These are phyloP conservation scores for Myochromella boudieri DNA, from an alignment of 768 basidiomycete genomes.

Conservation along the genomic window DNA sequence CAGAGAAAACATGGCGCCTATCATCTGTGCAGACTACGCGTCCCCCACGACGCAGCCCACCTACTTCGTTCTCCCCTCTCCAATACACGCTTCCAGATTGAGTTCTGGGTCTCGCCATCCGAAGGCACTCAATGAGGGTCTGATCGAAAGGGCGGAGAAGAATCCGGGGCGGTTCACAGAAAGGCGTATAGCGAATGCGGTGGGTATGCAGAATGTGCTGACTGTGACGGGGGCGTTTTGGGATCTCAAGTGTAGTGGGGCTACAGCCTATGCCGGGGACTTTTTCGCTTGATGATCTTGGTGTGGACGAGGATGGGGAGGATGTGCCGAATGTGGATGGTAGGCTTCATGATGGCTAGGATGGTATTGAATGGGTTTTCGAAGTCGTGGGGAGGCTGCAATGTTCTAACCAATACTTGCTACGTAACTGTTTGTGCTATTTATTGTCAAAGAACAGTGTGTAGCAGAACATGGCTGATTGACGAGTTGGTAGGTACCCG, in stretches of 20 bases:
- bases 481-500: too few species aligned
- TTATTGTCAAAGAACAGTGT: background rate
- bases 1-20: slow-evolving; percentile 21
- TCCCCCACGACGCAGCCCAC: too few species aligned
- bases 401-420: slow-evolving; percentile 3
- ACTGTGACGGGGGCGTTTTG: slow-evolving; percentile 32
- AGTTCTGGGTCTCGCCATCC: slow-evolving; percentile 26
- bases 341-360: slow-evolving; percentile 14
- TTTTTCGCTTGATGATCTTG: background rate
- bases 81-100: too few species aligned
- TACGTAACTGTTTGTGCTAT: background rate
- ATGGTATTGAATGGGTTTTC: slow-evolving; percentile 15
- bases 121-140: slow-evolving; percentile 34
- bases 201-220: slow-evolving; percentile 25
- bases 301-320: background rate
- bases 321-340: slow-evolving; percentile 14
- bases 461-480: background rate
- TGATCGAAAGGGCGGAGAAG: slow-evolving; percentile 33
- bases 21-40: slow-evolving; percentile 36
- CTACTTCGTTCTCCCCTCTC: too few species aligned
- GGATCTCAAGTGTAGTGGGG: slow-evolving; percentile 11
- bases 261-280: background rate
- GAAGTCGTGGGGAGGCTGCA: slow-evolving; percentile 7
- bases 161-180: slow-evolving; percentile 29
- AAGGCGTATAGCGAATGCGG: slow-evolving; percentile 33